Evolutionary conservation across 345 rosid genomes (phyloP).

Genomic region (Eucalyptus brandiana): DNA sequence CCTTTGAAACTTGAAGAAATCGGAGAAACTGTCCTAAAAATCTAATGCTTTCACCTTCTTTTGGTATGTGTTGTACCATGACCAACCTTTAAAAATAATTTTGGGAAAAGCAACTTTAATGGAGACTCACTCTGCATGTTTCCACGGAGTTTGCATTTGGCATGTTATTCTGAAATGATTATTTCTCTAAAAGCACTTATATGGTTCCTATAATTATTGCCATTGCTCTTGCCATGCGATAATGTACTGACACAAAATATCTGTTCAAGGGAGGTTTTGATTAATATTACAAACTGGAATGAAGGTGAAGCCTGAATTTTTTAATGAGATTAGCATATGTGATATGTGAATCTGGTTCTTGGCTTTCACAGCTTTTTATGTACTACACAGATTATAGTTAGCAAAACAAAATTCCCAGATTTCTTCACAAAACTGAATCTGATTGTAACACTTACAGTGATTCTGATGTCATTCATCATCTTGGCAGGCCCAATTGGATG

Average conservation of each 20-base stretch:
- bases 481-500: conserved; percentile 66
- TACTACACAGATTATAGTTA: not conserved
- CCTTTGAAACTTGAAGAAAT: not conserved
- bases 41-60: not conserved
- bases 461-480: not conserved
- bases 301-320: conserved; percentile 8
- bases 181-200: not conserved
- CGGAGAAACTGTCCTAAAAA: not conserved
- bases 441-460: not conserved
- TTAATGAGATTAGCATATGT: not conserved
- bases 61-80: not conserved
- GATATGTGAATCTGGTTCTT: not conserved
- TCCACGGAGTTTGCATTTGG: not conserved
- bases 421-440: not conserved
- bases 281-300: too few species aligned
- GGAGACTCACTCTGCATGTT: not conserved
- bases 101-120: not conserved
- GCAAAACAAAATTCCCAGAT: not conserved
- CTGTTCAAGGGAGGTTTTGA: conserved; percentile 8
- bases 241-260: not conserved
- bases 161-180: not conserved
- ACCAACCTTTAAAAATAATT: not conserved
- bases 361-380: not conserved
- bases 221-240: not conserved
- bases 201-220: not conserved